Evolutionary conservation across 31 red algal species (phyloP), one percentile per base, ranked within the genome.

Genomic region (Asparagopsis taxiformis): DNA sequence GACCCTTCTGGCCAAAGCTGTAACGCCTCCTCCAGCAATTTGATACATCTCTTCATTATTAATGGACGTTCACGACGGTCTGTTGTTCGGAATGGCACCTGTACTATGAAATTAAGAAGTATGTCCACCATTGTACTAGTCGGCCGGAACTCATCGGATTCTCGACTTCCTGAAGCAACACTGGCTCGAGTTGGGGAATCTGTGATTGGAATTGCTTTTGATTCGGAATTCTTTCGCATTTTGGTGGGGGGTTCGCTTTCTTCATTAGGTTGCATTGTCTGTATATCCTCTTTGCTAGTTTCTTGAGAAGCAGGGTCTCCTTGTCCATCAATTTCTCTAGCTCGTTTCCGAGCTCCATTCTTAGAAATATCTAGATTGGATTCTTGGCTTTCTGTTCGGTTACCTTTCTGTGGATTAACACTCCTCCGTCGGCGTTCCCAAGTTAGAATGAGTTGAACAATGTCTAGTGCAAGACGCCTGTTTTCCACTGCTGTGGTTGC

Each of bases 371-470:
- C 34, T 29, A 13, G 10, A 35, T 20, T 3, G 20, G 22, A 6
- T 15, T 34, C 20, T 25, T 23, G 31, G 36, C 13, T 55, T 4
- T 48, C 43, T 25, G 17, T 7, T 31, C 61, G 54, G 7, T 49
- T 38, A 2, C 10, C 36, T 23, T 51, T 3, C 6, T 2, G 3
- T 0, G 36, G 24, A 25, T 72, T 64, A 65, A 15, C 24, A 46
- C 7, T 11, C 7, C 67, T 78, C 2, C 78, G 63, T 17, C 32
- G 33, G 13, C 68, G 64, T 46, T 99, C 91, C 97, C 97, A 99
- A 41, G 58, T 62, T 6, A 96, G 53, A 32, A 99, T 78, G 25
- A 99, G 70, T n/a, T 74, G 78, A 19, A 92, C 84, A 16, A 99
- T 67, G 61, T 99, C 97, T 1, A 99, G 23, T 29, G 85, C 74